Evolutionary conservation across 2,329 filamentous ascomycete genomes (phyloP), one percentile per base, ranked within the genome.

Genomic region (Polychaeton citri): DNA sequence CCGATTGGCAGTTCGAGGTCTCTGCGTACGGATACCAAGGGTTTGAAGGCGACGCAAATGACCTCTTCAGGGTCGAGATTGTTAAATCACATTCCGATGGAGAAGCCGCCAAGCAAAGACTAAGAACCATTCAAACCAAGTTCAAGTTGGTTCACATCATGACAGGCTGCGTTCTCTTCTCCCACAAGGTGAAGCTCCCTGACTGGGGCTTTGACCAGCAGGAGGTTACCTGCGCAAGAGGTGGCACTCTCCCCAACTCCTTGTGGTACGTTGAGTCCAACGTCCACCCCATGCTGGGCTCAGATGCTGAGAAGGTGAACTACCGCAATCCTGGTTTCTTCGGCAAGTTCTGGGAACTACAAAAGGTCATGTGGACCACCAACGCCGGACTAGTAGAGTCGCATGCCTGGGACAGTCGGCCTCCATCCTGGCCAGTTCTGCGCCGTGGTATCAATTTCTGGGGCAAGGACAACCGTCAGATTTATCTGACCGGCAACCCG

Each of bases 131-230:
- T 45, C 79, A 98, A 63, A 86, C 86, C 50, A 96, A 96, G 65
- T 98, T 98, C 68, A 81, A 77, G 55, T 79, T 98, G 31, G 74
- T 96, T 21, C 90, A 98, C 55, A 65, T 94, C 57, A 96, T 98
- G 90, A 94, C 86, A 43, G 87, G 88, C 32, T 98, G 90, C 55
- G 82, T 80, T 9, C 71, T 98, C 17, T 98, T 98, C 69, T 96
- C 88, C 1, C 90, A 98, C 71, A 96, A 95, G 66, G 87, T 96
- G 57, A 98, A 98, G 68, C 78, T 98, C 39, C 90, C 90, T 3
- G 86, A 93, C 2, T 98, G 90, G 90, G 90, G 83, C 32, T 98
- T 81, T 35, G 90, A 96, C 60, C 90, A 98, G 60, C 90, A 98
- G 60, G 90, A 98, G 62, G 90, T 98, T n/a, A 96, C 88, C 15